Evolutionary conservation across 2,329 filamentous ascomycete species (phyloP), one percentile per base, ranked within the genome.

Genomic region (Fusarium compactum): DNA sequence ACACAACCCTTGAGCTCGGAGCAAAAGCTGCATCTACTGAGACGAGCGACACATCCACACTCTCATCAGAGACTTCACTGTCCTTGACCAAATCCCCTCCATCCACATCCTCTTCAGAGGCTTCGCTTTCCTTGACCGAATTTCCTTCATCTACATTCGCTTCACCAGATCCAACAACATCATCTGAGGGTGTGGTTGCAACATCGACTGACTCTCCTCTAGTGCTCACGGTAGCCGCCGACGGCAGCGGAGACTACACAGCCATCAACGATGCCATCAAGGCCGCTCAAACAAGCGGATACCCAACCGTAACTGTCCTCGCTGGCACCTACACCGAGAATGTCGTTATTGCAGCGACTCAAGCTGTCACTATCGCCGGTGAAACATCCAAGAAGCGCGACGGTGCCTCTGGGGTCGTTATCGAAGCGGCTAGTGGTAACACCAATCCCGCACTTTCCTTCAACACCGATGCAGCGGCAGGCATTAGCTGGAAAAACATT

Each of bases 251-350:
- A 22, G 81, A 84, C 50, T 85, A 81, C 59, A 83, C 82, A 18
- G 81, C 78, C 14, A 84, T 85, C 69, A 79, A 78, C 52, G 77
- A 80, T 18, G 83, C 83, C 29, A 78, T 85, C 20, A 74, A 78
- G 6, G 82, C 81, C 30, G 84, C 84, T 2, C 72, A 74, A 32
- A 65, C 70, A 79, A 79, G 79, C 53, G 78, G 74, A 2, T 76
- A 82, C 24, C 78, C 83, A 2, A 84, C 83, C 1, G 82, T 85
- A 2, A 79, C 80, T 15, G 77, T 85, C 20, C 77, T 80, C 8
- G 78, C 82, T 2, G 84, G 83, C 16, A 84, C 81, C 1, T 85
- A 85, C 61, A 79, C 78, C 9, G 82, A 85, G 57, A 76, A 78
- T 9, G 73, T 85, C 25, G 77, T 77, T 0, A 76, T 85, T 7